Percentiles rank a stretch among this genome's conserved stretches.
phyloP scores from a whole-genome alignment of 208 protist species.

The Crithidia brevicula region DNA sequence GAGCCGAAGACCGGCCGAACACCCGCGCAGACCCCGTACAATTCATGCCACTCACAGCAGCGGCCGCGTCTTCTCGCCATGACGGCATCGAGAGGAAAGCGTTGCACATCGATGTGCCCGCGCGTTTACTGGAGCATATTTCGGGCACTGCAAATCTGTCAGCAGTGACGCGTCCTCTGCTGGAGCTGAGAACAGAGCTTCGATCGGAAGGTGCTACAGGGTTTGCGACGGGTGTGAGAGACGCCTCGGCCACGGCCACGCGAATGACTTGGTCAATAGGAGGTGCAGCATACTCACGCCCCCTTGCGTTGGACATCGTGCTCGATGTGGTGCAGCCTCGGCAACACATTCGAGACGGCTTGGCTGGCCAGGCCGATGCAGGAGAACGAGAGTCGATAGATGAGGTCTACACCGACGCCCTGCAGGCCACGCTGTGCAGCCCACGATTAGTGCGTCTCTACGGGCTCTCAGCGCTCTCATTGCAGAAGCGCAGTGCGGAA shows the following conservation, averaged over 20 bases:
- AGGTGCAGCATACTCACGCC: background rate
- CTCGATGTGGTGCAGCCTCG: constrained; percentile 21
- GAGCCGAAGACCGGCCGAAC: constrained; percentile 15
- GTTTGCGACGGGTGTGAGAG: too few species aligned
- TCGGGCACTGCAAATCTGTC: background rate
- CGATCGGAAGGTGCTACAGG: background rate
- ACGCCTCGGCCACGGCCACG: background rate
- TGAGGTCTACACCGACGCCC: constrained; percentile 10
- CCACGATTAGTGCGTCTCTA: constrained; percentile 22
- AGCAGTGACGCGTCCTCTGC: background rate
- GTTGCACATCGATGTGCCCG: constrained; percentile 17
- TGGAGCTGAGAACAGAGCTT: background rate
- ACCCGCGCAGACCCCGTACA: constrained; percentile 11
- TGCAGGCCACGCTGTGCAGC: constrained; percentile 29
- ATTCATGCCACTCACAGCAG: constrained; percentile 11
- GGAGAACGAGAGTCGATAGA: background rate
- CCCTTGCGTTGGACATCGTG: constrained; percentile 7
- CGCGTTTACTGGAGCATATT: background rate
- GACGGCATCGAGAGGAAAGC: background rate
- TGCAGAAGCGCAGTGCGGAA: background rate
- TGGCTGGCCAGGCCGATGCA: background rate
- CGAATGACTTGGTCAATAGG: constrained; percentile 16
- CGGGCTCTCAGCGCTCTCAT: constrained; percentile 6
- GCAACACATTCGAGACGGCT: background rate
- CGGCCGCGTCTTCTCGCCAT: background rate